Evolutionary conservation across 805 yeast species (phyloP).

Genomic region (Pichia californica): DNA sequence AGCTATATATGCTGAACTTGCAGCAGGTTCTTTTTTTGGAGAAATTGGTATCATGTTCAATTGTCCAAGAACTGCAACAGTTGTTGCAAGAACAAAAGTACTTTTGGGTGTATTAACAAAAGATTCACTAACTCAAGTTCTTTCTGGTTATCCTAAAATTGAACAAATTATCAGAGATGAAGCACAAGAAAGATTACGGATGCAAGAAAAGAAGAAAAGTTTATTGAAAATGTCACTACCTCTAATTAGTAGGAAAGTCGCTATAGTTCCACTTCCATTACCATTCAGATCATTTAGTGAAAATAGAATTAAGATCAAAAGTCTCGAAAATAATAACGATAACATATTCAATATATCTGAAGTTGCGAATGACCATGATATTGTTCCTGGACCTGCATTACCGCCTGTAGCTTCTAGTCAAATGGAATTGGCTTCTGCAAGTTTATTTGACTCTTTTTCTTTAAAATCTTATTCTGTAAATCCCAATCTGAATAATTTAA

Average conservation of each 20-base stretch:
- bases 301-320: not conserved
- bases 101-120: conserved; percentile 63
- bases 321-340: not conserved
- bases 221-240: conserved; percentile 30
- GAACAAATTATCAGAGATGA: conserved; percentile 70
- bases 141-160: conserved; percentile 56
- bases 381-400: conserved; percentile 35
- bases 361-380: conserved; percentile 28
- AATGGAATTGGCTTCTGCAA: not conserved
- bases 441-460: not conserved
- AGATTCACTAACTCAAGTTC: conserved; percentile 51
- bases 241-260: conserved; percentile 7
- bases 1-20: conserved; percentile 61
- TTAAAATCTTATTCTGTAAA: too few relatives aligned
- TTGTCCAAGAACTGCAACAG: conserved; percentile 75
- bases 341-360: conserved; percentile 19
- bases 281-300: conserved; percentile 2
- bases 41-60: conserved; percentile 73
- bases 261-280: conserved; percentile 7
- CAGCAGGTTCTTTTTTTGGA: conserved; percentile 68
- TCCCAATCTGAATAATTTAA: not conserved
- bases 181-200: conserved; percentile 69
- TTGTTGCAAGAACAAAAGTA: conserved; percentile 61
- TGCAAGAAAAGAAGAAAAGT: conserved; percentile 56
- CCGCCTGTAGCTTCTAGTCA: conserved; percentile 26